Evolutionary conservation across 768 basidiomycete genomes (phyloP).

Genomic region (Gymnopilus junonius): DNA sequence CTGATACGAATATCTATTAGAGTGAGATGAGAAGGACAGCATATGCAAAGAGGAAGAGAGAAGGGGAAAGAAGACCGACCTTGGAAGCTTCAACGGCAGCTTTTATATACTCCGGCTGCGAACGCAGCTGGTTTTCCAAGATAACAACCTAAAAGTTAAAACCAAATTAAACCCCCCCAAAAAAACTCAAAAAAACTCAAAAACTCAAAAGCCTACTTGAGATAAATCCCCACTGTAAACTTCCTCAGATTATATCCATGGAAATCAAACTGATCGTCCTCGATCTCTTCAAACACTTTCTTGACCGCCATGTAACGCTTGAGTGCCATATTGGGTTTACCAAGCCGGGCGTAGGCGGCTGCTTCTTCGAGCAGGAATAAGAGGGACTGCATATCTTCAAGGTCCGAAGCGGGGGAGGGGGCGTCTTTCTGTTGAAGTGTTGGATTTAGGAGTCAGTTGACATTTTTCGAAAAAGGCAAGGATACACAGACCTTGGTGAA

Average conservation of each 20-base stretch:
- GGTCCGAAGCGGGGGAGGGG: constrained; percentile 69
- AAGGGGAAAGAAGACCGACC: constrained; percentile 39
- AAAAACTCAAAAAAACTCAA: too few species aligned
- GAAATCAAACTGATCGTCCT: constrained; percentile 98
- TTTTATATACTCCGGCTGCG: constrained; percentile 76
- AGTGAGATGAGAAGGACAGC: neutral
- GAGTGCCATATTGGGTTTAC: constrained; percentile 76
- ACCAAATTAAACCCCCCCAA: too few species aligned
- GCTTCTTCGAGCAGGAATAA: constrained; percentile 87
- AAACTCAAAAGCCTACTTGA: too few species aligned
- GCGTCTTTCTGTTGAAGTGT: constrained; percentile 81
- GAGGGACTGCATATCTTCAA: constrained; percentile 96
- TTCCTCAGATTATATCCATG: constrained; percentile 93
- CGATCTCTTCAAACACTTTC: constrained; percentile 86
- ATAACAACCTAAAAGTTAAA: constrained; percentile 78
- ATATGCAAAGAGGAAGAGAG: neutral
- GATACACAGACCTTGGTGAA: constrained; percentile 85
- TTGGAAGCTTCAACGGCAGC: constrained; percentile 74
- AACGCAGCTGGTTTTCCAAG: constrained; percentile 80
- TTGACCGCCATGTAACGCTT: constrained; percentile 82
- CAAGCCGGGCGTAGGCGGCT: constrained; percentile 64
- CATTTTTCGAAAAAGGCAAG: neutral
- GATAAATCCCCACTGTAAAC: constrained; percentile 84
- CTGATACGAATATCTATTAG: constrained; percentile 75
- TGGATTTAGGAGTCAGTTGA: too few species aligned